Percentiles rank a stretch among this genome's conserved stretches.
These are phyloP conservation scores for Cercospora canescens DNA, from an alignment of 2,329 filamentous ascomycete genomes.

Conservation along the genomic window DNA sequence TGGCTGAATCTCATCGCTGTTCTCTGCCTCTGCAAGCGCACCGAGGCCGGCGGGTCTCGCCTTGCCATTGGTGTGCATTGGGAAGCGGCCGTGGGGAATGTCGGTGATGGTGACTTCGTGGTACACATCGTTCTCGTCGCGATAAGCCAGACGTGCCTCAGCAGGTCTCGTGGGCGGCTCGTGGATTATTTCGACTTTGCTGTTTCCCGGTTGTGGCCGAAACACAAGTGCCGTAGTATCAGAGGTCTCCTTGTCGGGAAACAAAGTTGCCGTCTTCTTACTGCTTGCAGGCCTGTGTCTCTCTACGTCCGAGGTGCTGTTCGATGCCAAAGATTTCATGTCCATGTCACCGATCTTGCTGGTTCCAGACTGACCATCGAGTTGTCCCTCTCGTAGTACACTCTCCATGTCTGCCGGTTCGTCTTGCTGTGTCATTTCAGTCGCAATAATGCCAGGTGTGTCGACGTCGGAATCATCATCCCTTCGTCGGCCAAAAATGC, in stretches of 20 bases:
- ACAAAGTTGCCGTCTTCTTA: constrained; percentile 8
- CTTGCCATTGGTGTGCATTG: constrained; percentile 13
- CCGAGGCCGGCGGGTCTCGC: constrained; percentile 13
- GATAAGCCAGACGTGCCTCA: constrained; percentile 20
- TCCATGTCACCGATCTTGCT: constrained; percentile 10
- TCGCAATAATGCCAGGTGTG: constrained; percentile 10
- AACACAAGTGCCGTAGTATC: constrained; percentile 16
- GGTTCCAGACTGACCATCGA: constrained; percentile 9
- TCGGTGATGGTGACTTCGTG: constrained; percentile 25
- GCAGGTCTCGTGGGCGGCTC: constrained; percentile 22
- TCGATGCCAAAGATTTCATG: constrained; percentile 12
- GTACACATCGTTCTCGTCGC: constrained; percentile 22
- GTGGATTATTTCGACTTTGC: constrained; percentile 23
- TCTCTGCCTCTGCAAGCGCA: constrained; percentile 13
- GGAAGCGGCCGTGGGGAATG: constrained; percentile 15
- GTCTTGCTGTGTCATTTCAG: constrained; percentile 12
- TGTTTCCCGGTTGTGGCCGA: constrained; percentile 12
- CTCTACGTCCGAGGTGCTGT: constrained; percentile 13
- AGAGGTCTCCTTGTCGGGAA: constrained; percentile 2
- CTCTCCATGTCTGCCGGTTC: constrained; percentile 14
- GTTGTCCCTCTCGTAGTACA: constrained; percentile 3
- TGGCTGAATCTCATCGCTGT: background rate
- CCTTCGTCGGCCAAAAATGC: constrained; percentile 1
- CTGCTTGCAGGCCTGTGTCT: constrained; percentile 1
- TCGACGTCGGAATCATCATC: constrained; percentile 10